Conservation (phyloP, 176 grass and related monocot genomes). For the Oryza meyeriana region DNA sequence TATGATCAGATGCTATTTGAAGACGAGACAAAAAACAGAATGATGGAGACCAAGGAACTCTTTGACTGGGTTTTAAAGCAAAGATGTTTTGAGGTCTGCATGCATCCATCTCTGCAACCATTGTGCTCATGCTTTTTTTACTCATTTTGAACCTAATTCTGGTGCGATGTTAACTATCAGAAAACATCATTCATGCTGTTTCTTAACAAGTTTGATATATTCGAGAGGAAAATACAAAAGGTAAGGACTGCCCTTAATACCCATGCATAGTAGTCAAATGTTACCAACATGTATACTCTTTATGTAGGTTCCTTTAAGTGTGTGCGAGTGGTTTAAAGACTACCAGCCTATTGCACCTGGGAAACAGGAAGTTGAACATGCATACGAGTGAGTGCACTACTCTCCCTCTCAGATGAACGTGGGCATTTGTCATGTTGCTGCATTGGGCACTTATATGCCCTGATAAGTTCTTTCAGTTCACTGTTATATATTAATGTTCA, state of each 20-base stretch:
- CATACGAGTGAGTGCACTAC: conserved; percentile 71
- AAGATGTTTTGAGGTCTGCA: conserved; percentile 84
- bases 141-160: conserved; percentile 8
- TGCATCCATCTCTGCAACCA: background rate
- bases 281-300: background rate
- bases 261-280: background rate
- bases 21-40: conserved; percentile 86
- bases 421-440: background rate
- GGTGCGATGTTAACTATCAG: conserved; percentile 39
- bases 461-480: background rate
- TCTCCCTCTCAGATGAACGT: background rate
- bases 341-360: conserved; percentile 75
- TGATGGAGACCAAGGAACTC: conserved; percentile 96
- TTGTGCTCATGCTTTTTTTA: background rate
- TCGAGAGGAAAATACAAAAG: conserved; percentile 95
- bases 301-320: conserved; percentile 75
- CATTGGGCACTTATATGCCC: background rate
- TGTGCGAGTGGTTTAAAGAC: conserved; percentile 97
- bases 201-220: conserved; percentile 98
- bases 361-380: conserved; percentile 93
- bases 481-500: background rate
- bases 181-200: conserved; percentile 98
- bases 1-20: conserved; percentile 95
- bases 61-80: conserved; percentile 96
- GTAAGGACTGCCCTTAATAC: conserved; percentile 15